These are phyloP conservation scores for Cryptosporidium ubiquitum DNA, from an alignment of 169 alveolate species.

Conservation along the genomic window DNA sequence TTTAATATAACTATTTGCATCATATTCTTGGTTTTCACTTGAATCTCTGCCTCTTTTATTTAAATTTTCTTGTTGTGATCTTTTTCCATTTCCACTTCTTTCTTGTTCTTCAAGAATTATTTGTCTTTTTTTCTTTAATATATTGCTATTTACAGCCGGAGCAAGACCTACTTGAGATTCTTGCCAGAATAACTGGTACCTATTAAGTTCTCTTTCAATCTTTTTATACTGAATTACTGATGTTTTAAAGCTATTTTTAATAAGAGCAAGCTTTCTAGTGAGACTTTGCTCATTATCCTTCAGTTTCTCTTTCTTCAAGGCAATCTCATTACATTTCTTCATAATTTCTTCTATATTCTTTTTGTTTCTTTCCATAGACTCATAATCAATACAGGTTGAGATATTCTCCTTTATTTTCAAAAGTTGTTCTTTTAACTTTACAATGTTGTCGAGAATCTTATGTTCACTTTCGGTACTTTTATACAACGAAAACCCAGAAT, in stretches of 20 bases:
- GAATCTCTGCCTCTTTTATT: neutral
- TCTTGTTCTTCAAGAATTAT: neutral
- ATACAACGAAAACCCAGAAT: neutral
- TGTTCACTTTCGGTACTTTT: neutral
- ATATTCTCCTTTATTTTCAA: neutral
- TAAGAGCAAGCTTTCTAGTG: constrained; percentile 45
- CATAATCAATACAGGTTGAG: neutral
- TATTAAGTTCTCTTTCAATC: constrained; percentile 60
- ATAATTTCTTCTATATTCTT: constrained; percentile 13
- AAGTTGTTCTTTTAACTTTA: constrained; percentile 7
- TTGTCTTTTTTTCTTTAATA: constrained; percentile 14
- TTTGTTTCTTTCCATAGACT: neutral
- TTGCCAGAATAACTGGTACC: constrained; percentile 45
- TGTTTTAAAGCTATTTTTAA: constrained; percentile 43
- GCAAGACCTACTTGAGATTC: constrained; percentile 67
- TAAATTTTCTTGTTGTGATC: neutral
- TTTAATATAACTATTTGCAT: neutral
- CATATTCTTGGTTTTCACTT: neutral
- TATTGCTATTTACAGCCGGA: constrained; percentile 41
- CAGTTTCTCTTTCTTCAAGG: neutral
- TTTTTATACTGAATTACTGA: constrained; percentile 33
- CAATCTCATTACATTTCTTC: neutral
- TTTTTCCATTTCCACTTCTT: neutral
- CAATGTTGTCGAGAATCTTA: neutral
- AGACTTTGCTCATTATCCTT: constrained; percentile 31